Base-by-base conservation (phyloP, 495 filamentous ascomycete genomes). In the Pseudotulostoma volvatum region DNA sequence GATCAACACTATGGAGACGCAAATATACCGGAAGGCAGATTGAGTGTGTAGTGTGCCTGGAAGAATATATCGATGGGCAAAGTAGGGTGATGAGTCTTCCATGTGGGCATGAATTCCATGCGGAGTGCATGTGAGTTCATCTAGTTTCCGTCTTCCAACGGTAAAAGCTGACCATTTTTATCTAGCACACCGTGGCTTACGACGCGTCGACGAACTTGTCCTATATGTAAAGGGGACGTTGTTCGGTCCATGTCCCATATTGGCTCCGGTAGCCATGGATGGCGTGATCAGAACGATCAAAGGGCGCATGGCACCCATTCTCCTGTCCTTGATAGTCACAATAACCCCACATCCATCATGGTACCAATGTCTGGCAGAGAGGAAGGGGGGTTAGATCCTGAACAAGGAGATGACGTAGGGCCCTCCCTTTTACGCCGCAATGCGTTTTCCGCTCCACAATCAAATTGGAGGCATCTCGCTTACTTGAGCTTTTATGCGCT, bases 21-120 rank as follows among this genome's bases (percentile, higher is more conserved):
- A 82, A 81, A 45, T 92, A 92, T 49, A 87, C 77, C 53, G 80
- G 82, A 33, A 74, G 81, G 39, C 85, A 95, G 54, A 71, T 82
- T 1, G 90, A 96, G 55, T 97, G 90, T 52, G 90, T 93, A n/a
- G 87, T 97, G 17, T 97, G 90, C 45, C 63, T 96, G 36, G 90
- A 97, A 58, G 92, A 97, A 50, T 97, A 96, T 55, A 66, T 93
- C 13, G 92, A 95, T 55, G 88, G 90, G 19, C 76, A 96, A 48
- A 93, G 85, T 53, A 66, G 74, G 41, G 92, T 97, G 13, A 97
- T 97, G 90, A 93, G 83, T 46, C 62, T 97, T 37, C 90, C 90
- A n/a, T 97, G 90, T 59, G 90, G 90, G 16, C 90, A 97, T 53
- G 90, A 97, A 51, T 97, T 97, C 57, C 90, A 97, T 55, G 88